Conservation (phyloP, 176 grass and related monocot species). For the Otatea glauca region DNA sequence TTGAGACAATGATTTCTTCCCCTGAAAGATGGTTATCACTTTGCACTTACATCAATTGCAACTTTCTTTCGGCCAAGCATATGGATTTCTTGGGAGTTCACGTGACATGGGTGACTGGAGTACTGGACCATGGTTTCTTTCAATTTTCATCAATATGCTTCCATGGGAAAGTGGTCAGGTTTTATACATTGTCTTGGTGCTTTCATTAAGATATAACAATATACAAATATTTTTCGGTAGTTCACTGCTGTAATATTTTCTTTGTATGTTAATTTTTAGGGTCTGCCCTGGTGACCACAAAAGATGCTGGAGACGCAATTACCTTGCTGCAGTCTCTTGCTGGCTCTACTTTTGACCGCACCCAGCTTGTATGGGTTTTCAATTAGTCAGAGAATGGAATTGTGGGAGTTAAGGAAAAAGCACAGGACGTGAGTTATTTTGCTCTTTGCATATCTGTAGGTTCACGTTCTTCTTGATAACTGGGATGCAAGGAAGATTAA, state of each 20-base stretch:
- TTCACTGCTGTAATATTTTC: constrained; percentile 28
- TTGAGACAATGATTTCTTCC: constrained; percentile 11
- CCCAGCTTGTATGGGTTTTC: too few species aligned
- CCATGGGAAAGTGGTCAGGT: constrained; percentile 99
- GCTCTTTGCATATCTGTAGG: constrained; percentile 25
- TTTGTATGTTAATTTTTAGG: constrained; percentile 61
- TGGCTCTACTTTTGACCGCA: too few species aligned
- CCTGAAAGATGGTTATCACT: constrained; percentile 25
- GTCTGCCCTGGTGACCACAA: constrained; percentile 86
- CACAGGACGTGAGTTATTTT: neutral
- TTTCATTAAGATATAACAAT: constrained; percentile 48
- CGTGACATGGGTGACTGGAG: constrained; percentile 95
- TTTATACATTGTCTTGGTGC: constrained; percentile 53
- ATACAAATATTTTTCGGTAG: constrained; percentile 26
- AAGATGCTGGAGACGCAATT: too few species aligned
- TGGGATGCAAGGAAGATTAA: constrained; percentile 70
- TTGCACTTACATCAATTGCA: constrained; percentile 44
- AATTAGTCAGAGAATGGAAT: too few species aligned
- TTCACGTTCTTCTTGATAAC: constrained; percentile 54
- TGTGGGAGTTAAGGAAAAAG: too few species aligned
- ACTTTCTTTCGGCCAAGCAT: constrained; percentile 79
- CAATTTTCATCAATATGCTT: constrained; percentile 98
- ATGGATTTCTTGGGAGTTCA: constrained; percentile 89
- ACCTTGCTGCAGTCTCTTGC: too few species aligned
- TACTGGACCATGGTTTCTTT: constrained; percentile 99